A percentile compares a stretch with the other conserved stretches of the same genome.
These are phyloP conservation scores for Fraxinus latifolia DNA, from an alignment of 305 asterid species.

Conservation along the genomic window DNA sequence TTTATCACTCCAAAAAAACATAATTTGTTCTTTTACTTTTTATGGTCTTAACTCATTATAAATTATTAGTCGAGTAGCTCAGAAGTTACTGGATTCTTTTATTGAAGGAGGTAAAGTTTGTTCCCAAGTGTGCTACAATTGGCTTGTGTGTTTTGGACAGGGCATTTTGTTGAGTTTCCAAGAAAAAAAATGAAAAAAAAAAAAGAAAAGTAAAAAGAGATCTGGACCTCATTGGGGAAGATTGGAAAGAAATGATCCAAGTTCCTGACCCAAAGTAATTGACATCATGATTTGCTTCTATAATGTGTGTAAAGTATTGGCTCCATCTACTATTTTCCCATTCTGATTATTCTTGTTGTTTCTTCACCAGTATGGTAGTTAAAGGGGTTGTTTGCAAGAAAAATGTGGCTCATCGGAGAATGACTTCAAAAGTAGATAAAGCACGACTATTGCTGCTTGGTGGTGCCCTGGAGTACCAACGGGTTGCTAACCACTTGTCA, in stretches of 20 bases:
- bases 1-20: constrained; percentile 2
- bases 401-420: constrained; percentile 80
- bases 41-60: constrained; percentile 8
- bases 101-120: constrained; percentile 10
- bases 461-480: constrained; percentile 84
- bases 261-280: constrained; percentile 8
- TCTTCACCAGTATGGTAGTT: constrained; percentile 48
- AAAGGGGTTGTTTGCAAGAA: constrained; percentile 81
- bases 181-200: background rate
- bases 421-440: constrained; percentile 64
- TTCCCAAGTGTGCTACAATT: background rate
- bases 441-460: constrained; percentile 70
- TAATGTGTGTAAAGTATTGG: background rate
- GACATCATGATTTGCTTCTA: constrained; percentile 19
- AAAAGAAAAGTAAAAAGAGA: background rate
- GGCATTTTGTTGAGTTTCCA: constrained; percentile 10
- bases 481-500: constrained; percentile 78
- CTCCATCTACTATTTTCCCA: constrained; percentile 17
- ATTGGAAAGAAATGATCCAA: constrained; percentile 14
- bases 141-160: background rate
- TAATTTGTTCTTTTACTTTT: background rate
- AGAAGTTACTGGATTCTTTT: background rate
- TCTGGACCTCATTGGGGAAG: constrained; percentile 3
- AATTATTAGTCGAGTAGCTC: background rate
- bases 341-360: constrained; percentile 29